A percentile compares a stretch with the other conserved stretches of the same genome.
Evolutionary conservation across 345 rosid genomes (phyloP).

Genomic region (Raphanus sativus): DNA sequence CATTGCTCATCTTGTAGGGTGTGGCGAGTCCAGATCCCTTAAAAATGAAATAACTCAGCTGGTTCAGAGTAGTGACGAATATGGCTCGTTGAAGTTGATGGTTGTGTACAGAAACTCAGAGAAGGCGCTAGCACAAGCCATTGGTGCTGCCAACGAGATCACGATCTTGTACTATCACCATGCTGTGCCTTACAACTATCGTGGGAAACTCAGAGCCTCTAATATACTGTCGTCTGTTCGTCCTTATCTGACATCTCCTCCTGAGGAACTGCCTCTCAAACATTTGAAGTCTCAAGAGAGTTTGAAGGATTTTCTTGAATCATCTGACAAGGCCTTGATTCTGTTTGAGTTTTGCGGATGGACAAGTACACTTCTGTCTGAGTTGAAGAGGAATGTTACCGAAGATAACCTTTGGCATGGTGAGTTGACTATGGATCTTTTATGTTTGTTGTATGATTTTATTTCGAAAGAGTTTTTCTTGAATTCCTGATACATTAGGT

Average conservation of each 20-base stretch:
- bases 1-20: slow-evolving; percentile 55
- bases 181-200: slow-evolving; percentile 62
- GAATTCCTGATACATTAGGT: slow-evolving; percentile 1
- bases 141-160: slow-evolving; percentile 58
- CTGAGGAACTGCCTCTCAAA: slow-evolving; percentile 57
- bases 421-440: slow-evolving; percentile 29
- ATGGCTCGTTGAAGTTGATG: slow-evolving; percentile 56
- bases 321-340: slow-evolving; percentile 75
- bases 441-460: background rate
- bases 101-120: slow-evolving; percentile 58
- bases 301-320: slow-evolving; percentile 58
- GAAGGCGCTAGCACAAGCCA: slow-evolving; percentile 60
- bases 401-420: slow-evolving; percentile 43
- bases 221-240: slow-evolving; percentile 53
- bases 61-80: slow-evolving; percentile 44
- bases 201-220: slow-evolving; percentile 63
- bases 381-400: slow-evolving; percentile 49
- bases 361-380: slow-evolving; percentile 50
- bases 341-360: slow-evolving; percentile 86
- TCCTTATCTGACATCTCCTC: slow-evolving; percentile 49
- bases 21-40: slow-evolving; percentile 80
- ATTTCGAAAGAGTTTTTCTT: background rate
- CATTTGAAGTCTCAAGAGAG: slow-evolving; percentile 47
- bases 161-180: slow-evolving; percentile 62
- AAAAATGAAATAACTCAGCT: slow-evolving; percentile 55